Evolutionary conservation across 202 grass and related monocot genomes (phyloP).

Genomic region (Miscanthus sacchariflorus): DNA sequence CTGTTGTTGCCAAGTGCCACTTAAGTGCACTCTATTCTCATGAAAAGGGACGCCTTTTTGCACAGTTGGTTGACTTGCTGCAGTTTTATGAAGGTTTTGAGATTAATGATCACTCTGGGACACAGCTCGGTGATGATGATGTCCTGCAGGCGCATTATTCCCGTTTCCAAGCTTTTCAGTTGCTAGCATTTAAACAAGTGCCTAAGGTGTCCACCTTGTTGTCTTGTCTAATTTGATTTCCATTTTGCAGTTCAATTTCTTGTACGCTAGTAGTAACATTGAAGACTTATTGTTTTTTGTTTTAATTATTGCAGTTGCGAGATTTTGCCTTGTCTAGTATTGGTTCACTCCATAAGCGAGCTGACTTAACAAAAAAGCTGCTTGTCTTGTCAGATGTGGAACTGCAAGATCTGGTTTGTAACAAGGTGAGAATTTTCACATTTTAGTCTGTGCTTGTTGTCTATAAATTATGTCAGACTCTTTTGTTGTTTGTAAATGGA

Average conservation of each 20-base stretch:
- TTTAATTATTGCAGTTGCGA: slow-evolving; percentile 60
- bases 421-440: slow-evolving; percentile 67
- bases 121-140: slow-evolving; percentile 93
- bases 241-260: slow-evolving; percentile 28
- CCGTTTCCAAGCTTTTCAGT: slow-evolving; percentile 89
- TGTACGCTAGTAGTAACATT: slow-evolving; percentile 22
- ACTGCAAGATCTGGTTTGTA: slow-evolving; percentile 84
- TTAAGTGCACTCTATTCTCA: slow-evolving; percentile 85
- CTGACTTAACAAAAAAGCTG: slow-evolving; percentile 90
- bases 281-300: slow-evolving; percentile 38
- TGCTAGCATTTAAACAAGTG: slow-evolving; percentile 95
- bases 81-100: slow-evolving; percentile 99
- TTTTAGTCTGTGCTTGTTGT: slow-evolving; percentile 36
- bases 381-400: slow-evolving; percentile 84
- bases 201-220: slow-evolving; percentile 69
- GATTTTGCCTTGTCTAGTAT: slow-evolving; percentile 92
- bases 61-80: slow-evolving; percentile 90
- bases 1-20: slow-evolving; percentile 95
- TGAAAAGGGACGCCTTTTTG: slow-evolving; percentile 95
- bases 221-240: slow-evolving; percentile 29
- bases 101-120: slow-evolving; percentile 95
- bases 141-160: slow-evolving; percentile 87
- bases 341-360: slow-evolving; percentile 94
- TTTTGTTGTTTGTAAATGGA: slow-evolving; percentile 29
- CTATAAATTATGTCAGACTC: slow-evolving; percentile 25